Evolutionary conservation across 768 basidiomycete species (phyloP).

Genomic region (Leucosporidium scottii): DNA sequence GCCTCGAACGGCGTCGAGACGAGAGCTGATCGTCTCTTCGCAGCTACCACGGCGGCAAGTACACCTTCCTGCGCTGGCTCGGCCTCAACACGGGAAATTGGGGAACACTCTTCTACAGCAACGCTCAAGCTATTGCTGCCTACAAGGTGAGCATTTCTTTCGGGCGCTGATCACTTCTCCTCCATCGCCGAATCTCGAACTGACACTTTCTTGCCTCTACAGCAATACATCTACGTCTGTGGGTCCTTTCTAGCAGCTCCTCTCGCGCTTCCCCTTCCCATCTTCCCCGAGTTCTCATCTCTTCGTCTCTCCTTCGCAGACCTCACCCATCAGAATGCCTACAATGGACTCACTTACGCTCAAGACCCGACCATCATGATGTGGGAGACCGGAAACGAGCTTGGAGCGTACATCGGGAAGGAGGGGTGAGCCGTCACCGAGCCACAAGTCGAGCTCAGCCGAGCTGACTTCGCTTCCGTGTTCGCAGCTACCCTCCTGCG

Average conservation of each 20-base stretch:
- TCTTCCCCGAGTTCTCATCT: too few species aligned
- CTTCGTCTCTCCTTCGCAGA: too few species aligned
- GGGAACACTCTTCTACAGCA: slow-evolving; percentile 26
- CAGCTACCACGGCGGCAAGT: slow-evolving; percentile 28
- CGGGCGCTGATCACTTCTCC: neutral
- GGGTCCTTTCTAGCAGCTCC: too few species aligned
- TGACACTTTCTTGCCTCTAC: too few species aligned
- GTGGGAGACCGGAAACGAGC: slow-evolving; percentile 37
- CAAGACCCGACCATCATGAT: slow-evolving; percentile 35
- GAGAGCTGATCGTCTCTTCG: neutral
- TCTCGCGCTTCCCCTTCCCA: too few species aligned
- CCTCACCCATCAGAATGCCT: slow-evolving; percentile 29
- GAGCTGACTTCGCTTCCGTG: neutral
- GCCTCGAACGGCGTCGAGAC: too few species aligned
- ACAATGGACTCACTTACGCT: slow-evolving; percentile 17
- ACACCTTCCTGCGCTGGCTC: slow-evolving; percentile 29
- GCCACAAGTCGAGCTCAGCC: too few species aligned
- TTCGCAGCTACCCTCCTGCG: slow-evolving; percentile 9
- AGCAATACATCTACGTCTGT: slow-evolving; percentile 26
- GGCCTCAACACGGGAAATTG: slow-evolving; percentile 3
- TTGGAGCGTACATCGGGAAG: slow-evolving; percentile 33
- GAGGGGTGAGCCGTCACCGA: slow-evolving; percentile 14
- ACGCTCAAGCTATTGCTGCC: slow-evolving; percentile 7
- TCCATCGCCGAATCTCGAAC: slow-evolving; percentile 30
- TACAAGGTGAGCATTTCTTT: neutral